Evolutionary conservation across 495 filamentous ascomycete species (phyloP).

Genomic region (Tricharina praecox): DNA sequence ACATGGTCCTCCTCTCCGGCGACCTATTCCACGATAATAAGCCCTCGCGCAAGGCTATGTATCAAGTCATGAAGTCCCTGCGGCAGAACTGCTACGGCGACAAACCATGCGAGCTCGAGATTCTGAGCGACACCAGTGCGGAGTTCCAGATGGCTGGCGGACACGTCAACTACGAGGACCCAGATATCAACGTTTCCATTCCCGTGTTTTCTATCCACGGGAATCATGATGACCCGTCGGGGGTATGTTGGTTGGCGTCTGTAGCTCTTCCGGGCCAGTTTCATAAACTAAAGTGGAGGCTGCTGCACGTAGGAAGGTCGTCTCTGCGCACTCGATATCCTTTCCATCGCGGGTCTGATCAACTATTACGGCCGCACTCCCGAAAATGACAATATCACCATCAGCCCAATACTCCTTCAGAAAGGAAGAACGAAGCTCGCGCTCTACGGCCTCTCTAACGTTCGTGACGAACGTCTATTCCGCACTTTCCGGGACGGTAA

Average conservation of each 20-base stretch:
- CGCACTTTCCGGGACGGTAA: slow-evolving; percentile 84
- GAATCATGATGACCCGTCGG: slow-evolving; percentile 94
- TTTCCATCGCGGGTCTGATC: slow-evolving; percentile 76
- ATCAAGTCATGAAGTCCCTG: slow-evolving; percentile 85
- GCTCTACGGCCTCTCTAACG: slow-evolving; percentile 90
- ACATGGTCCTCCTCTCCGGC: slow-evolving; percentile 89
- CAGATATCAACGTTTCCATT: slow-evolving; percentile 93
- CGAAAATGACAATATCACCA: slow-evolving; percentile 75
- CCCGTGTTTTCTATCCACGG: slow-evolving; percentile 97
- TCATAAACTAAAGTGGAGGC: no score
- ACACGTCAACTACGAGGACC: slow-evolving; percentile 93
- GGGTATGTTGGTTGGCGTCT: slow-evolving; percentile 26
- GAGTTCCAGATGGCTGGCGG: slow-evolving; percentile 71
- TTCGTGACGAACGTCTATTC: slow-evolving; percentile 85
- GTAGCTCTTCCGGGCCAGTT: no score
- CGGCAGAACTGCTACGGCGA: slow-evolving; percentile 86
- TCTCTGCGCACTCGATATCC: slow-evolving; percentile 71
- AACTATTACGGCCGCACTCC: slow-evolving; percentile 93
- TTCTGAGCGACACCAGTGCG: slow-evolving; percentile 80
- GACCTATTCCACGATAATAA: slow-evolving; percentile 99
- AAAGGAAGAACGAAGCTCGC: slow-evolving; percentile 90
- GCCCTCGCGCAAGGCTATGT: slow-evolving; percentile 89
- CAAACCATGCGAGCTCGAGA: slow-evolving; percentile 87
- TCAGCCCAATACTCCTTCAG: slow-evolving; percentile 82
- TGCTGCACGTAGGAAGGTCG: slow-evolving; percentile 48